Evolutionary conservation across 148 eudicot species (phyloP).

Genomic region (Rhododendron mucronatum): DNA sequence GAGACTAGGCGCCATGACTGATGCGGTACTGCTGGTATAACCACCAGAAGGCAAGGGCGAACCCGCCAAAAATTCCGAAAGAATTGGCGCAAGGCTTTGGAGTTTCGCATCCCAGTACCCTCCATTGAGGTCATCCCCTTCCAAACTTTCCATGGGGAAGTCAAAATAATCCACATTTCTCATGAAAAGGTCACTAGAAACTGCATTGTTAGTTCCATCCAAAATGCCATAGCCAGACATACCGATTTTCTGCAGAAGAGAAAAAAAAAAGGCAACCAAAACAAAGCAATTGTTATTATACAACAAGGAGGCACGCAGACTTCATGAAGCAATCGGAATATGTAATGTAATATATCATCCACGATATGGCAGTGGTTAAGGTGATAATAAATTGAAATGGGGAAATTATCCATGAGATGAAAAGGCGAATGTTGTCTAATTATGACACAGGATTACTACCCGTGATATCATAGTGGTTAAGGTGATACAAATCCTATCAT

Average conservation of each 20-base stretch:
- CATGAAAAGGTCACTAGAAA: background rate
- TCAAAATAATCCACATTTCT: constrained; percentile 10
- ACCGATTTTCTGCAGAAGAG: background rate
- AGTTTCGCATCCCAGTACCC: constrained; percentile 2
- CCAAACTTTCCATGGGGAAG: constrained; percentile 28
- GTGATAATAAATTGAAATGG: background rate
- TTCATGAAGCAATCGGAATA: background rate
- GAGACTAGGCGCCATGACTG: background rate
- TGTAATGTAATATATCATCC: background rate
- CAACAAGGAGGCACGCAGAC: background rate
- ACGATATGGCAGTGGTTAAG: background rate
- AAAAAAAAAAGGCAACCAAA: background rate
- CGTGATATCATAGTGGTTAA: background rate
- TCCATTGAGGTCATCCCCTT: constrained; percentile 18
- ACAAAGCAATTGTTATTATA: background rate
- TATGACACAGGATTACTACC: background rate
- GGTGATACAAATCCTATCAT: background rate
- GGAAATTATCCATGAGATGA: background rate
- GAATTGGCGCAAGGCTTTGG: background rate
- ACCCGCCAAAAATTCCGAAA: background rate
- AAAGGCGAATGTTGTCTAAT: background rate
- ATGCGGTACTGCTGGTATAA: background rate
- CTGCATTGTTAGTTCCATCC: background rate
- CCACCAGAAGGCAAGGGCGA: background rate
- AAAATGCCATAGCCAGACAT: constrained; percentile 3